Evolutionary conservation across 495 filamentous ascomycete genomes (phyloP), one percentile per base, ranked within the genome.

Genomic region (Darksidea phi): DNA sequence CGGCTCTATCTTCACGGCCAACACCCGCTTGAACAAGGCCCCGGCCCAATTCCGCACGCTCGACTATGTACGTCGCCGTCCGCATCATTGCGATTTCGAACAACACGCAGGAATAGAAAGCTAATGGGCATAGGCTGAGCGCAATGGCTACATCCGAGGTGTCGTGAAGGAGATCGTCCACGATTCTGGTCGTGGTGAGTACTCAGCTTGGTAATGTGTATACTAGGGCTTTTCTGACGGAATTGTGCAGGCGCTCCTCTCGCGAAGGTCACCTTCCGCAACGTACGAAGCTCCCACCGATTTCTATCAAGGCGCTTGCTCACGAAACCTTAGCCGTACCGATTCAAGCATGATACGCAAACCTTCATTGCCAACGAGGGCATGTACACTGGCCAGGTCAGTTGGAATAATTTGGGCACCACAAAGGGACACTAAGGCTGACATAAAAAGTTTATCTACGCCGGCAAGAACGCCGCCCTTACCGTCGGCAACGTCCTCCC

Each of bases 111-210:
- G 42, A 34, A 51, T 18, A 25, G 25, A 38, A 36, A 55, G 56
- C 61, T 65, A 59, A 65, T 42, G 24, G 48, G 18, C n/a, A 24
- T 32, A 65, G 61, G 53, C 91, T 75, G 94, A 98, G 83, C 86
- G 91, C 70, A 90, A 96, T 85, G 94, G 94, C 73, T 98, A 97
- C 80, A 84, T 94, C 73, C 89, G 94, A 59, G 94, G 94, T 77
- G 84, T 97, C 51, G 91, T 98, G 70, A 97, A 95, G 86, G 90
- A 97, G 73, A 96, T 99, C 78, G 88, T 99, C 81, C 94, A 99
- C 86, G 94, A 98, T 79, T 85, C 94, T 63, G 94, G 94, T 72
- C 91, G 61, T 59, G 61, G 94, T 80, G 47, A 61, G 64, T 62
- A 42, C 46, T 21, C 24, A 6, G 17, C n/a, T 12, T 18, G 13